These are phyloP conservation scores for Mycena amicta DNA, from an alignment of 768 basidiomycete species.

Conservation along the genomic window DNA sequence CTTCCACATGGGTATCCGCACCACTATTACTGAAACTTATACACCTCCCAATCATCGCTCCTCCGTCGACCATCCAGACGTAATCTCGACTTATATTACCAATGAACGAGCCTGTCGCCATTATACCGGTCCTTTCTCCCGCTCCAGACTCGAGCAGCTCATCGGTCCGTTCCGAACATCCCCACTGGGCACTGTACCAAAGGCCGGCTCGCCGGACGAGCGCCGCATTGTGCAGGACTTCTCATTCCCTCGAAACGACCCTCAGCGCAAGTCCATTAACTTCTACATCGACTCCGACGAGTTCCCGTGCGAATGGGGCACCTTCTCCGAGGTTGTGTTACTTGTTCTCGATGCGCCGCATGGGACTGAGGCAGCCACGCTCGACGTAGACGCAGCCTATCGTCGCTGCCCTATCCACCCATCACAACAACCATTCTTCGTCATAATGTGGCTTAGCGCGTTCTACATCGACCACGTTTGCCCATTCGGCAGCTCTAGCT, in stretches of 20 bases:
- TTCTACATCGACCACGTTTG: conserved; percentile 32
- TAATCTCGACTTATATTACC: conserved; percentile 19
- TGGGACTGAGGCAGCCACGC: conserved; percentile 36
- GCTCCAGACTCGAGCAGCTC: conserved; percentile 14
- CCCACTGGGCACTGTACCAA: conserved; percentile 25
- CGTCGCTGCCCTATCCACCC: conserved; percentile 35
- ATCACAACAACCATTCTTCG: conserved; percentile 25
- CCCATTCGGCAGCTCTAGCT: conserved; percentile 31
- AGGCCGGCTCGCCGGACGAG: conserved; percentile 20
- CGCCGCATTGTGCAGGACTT: conserved; percentile 28
- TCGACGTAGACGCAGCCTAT: conserved; percentile 42
- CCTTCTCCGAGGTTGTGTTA: conserved; percentile 27
- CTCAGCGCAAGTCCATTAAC: conserved; percentile 26
- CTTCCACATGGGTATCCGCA: conserved; percentile 27
- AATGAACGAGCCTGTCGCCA: conserved; percentile 12
- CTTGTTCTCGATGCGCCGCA: conserved; percentile 33
- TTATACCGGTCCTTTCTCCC: conserved; percentile 24
- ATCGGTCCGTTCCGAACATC: conserved; percentile 26
- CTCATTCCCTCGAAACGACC: conserved; percentile 18
- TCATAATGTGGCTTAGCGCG: conserved; percentile 24
- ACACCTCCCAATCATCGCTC: conserved; percentile 28
- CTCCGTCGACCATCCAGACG: conserved; percentile 12
- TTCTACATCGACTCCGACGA: conserved; percentile 26
- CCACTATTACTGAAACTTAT: conserved; percentile 6
- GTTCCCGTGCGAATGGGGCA: conserved; percentile 35